Base-by-base conservation (phyloP, 2,329 filamentous ascomycete species). In the Exophiala spinifera region DNA sequence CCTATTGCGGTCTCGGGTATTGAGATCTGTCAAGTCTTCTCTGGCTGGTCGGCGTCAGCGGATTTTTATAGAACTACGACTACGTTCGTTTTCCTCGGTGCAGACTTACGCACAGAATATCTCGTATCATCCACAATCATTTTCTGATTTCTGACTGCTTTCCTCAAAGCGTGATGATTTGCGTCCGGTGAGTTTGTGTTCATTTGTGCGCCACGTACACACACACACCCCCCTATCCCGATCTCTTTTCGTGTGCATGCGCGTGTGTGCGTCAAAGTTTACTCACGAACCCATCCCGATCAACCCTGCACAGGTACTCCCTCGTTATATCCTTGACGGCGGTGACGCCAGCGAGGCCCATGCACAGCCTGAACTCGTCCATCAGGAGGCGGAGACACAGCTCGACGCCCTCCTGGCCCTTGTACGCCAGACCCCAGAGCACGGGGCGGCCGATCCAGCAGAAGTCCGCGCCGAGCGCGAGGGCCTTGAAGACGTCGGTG, bases 401-500 rank as follows among this genome's bases (percentile, higher is more conserved):
- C 53, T 63, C 64, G 2, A 67, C 65, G 3, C 65, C 65, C 36
- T 65, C 56, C 45, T 65, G 59, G 1, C 64, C 65, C 25, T 63
- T 64, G 45, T 67, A 66, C 33, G 64, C 64, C 36, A 80, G 65
- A 0, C 77, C 78, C 78, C 77, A 80, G 7, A 80, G 68, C 10
- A 74, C 69, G 4, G 74, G 72, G 15, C 78, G 61, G 0, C 78
- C 77, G 6, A 78, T 66, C 75, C 69, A 81, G 54, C 69, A 75
- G 64, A 70, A 79, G 49, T 78, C 70, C 0, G 78, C 79, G 2
- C 78, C 78, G 2, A 81, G 64, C 2, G 76, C 75, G 2, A 81
- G 65, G 1, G 80, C 80, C 64, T 84, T 84, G 68, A 84, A 78
- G 10, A 83, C 73, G 64, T 84, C 81, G 0, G 74, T 78, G 0